Conservation (phyloP, 1,284 basidiomycete genomes). For the Ceratobasidium sp. region DNA sequence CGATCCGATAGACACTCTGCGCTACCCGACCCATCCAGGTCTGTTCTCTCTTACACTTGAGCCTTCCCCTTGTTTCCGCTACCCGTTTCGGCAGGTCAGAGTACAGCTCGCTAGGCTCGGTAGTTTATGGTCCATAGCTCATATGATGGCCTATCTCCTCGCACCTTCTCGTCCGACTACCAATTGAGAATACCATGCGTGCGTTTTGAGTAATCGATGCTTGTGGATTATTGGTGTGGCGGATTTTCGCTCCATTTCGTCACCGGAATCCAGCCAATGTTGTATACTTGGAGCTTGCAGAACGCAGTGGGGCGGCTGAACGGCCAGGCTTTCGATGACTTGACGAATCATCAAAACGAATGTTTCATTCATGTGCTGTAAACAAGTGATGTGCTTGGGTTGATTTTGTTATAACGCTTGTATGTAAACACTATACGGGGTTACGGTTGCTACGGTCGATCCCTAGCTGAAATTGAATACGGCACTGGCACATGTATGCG, state of each 20-base stretch:
- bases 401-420: no score
- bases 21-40: slow-evolving; percentile 49
- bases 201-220: not conserved
- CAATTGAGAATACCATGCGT: slow-evolving; percentile 57
- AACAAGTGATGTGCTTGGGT: no score
- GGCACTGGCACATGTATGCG: no score
- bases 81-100: slow-evolving; percentile 58
- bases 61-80: slow-evolving; percentile 57
- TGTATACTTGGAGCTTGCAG: slow-evolving; percentile 59
- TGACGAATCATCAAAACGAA: slow-evolving; percentile 60
- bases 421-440: no score
- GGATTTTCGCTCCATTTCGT: slow-evolving; percentile 53
- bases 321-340: slow-evolving; percentile 59
- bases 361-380: slow-evolving; percentile 61
- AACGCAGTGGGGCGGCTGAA: slow-evolving; percentile 57
- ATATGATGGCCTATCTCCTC: slow-evolving; percentile 61
- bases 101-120: slow-evolving; percentile 61
- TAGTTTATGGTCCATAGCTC: slow-evolving; percentile 61
- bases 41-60: slow-evolving; percentile 59
- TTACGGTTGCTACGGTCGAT: no score
- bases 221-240: not conserved
- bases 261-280: slow-evolving; percentile 56
- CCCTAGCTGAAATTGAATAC: no score
- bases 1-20: not conserved
- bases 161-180: slow-evolving; percentile 58